Evolutionary conservation across 345 rosid species (phyloP).

Genomic region (sweet orange (Citrus sinensis)): DVS_A1.0 CM039161.1:22319001-22319500

Average conservation of each 20-base stretch:
- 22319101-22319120: slow-evolving; percentile 14
- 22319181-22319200: too few species aligned
- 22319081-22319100: slow-evolving; percentile 63
- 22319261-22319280: slow-evolving; percentile 31
- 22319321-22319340: slow-evolving; percentile 24
- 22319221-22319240: slow-evolving; percentile 31
- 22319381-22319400: slow-evolving; percentile 10
- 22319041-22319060: slow-evolving; percentile 41
- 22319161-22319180: too few species aligned
- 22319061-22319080: slow-evolving; percentile 45
- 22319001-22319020: slow-evolving; percentile 63
- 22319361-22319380: slow-evolving; percentile 6
- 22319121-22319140: too few species aligned
- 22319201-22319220: slow-evolving; percentile 32
- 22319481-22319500: slow-evolving; percentile 24
- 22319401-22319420: slow-evolving; percentile 17
- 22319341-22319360: slow-evolving; percentile 35
- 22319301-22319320: slow-evolving; percentile 4
- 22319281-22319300: slow-evolving; percentile 29
- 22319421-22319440: slow-evolving; percentile 30
- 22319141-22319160: too few species aligned
- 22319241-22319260: slow-evolving; percentile 19
- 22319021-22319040: slow-evolving; percentile 33
- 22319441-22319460: slow-evolving; percentile 18
- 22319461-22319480: slow-evolving; percentile 22